Percentiles rank a stretch among this genome's conserved stretches.
phyloP scores from a whole-genome alignment of 164 flowering plant species.

The Echeveria elegans region DNA sequence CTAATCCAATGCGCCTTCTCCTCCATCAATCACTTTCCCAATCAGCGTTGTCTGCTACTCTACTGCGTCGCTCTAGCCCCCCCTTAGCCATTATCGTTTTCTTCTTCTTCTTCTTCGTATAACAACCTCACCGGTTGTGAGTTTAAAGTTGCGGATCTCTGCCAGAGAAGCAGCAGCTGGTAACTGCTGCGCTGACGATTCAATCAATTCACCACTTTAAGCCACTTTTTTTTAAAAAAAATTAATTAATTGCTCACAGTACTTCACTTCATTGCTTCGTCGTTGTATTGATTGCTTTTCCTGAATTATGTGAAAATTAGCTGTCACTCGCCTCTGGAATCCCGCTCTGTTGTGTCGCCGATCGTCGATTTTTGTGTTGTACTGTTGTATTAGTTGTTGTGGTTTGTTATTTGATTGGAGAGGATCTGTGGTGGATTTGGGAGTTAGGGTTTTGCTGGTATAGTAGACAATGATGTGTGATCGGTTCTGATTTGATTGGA shows the following conservation, averaged over 20 bases:
- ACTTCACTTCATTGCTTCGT: too few species aligned
- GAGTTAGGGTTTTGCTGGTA: neutral
- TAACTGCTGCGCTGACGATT: neutral
- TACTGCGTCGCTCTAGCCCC: neutral
- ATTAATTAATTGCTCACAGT: conserved; percentile 4
- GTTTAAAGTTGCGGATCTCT: neutral
- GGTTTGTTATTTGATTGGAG: too few species aligned
- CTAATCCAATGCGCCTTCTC: neutral
- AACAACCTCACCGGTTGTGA: neutral
- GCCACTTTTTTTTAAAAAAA: too few species aligned
- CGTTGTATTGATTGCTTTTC: neutral
- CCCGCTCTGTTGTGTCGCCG: neutral
- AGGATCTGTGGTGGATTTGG: neutral
- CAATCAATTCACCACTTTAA: neutral
- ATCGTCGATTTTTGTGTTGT: neutral
- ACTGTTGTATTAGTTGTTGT: neutral
- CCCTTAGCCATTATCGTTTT: neutral
- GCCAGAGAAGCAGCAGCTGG: too few species aligned
- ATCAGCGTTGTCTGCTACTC: neutral
- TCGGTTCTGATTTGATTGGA: neutral
- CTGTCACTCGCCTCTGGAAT: neutral
- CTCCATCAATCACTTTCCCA: neutral
- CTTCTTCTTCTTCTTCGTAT: neutral
- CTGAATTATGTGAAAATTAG: neutral
- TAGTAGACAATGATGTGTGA: neutral